A percentile compares a stretch with the other conserved stretches of the same genome.
Conservation (phyloP, 768 basidiomycete genomes). For the Calocybe cyanea region DNA sequence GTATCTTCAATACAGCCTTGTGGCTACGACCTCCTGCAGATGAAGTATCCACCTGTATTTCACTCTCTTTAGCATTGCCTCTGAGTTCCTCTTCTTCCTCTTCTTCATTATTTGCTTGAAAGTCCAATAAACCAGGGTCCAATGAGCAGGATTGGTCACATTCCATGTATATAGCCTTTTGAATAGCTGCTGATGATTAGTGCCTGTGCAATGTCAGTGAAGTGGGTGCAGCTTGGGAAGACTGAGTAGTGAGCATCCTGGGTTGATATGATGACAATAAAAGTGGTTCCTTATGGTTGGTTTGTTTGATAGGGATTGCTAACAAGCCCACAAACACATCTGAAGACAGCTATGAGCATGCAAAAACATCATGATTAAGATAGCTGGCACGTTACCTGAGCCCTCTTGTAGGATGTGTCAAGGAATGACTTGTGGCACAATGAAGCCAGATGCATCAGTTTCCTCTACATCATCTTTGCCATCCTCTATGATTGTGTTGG, state of each 20-base stretch:
- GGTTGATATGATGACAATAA: conserved; percentile 59
- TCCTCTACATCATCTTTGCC: conserved; percentile 22
- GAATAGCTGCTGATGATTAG: conserved; percentile 46
- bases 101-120: conserved; percentile 47
- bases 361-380: background rate
- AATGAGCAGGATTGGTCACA: conserved; percentile 60
- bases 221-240: conserved; percentile 28
- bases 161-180: conserved; percentile 62
- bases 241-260: conserved; percentile 39
- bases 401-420: background rate
- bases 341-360: background rate
- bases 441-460: conserved; percentile 14
- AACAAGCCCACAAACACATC: conserved; percentile 40
- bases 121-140: conserved; percentile 70
- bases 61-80: conserved; percentile 15
- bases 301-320: conserved; percentile 55
- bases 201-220: conserved; percentile 16
- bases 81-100: conserved; percentile 37
- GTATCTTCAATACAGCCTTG: conserved; percentile 61
- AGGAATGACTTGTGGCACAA: conserved; percentile 8
- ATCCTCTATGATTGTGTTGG: conserved; percentile 25
- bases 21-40: conserved; percentile 45
- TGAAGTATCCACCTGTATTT: conserved; percentile 20
- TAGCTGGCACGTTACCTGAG: too few relatives aligned
- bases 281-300: conserved; percentile 32